A percentile compares a stretch with the other conserved stretches of the same genome.
Evolutionary conservation across 176 grass and related monocot genomes (phyloP).

Genomic region (Oryza nivara): DNA sequence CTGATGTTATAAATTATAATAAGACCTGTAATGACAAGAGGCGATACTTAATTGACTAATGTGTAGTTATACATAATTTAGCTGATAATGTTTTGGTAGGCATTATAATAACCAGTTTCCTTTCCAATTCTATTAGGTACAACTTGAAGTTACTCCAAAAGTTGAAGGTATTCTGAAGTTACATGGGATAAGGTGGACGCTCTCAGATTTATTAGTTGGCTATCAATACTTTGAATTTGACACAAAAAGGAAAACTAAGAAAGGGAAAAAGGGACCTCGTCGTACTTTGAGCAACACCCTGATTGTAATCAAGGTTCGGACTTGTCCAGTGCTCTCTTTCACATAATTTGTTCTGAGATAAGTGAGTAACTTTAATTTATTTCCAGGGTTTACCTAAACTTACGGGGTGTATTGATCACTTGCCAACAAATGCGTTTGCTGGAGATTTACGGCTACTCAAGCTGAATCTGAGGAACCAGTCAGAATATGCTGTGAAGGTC

Average conservation of each 20-base stretch:
- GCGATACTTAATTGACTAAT: constrained; percentile 20
- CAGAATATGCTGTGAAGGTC: constrained; percentile 90
- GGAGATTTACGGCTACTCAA: constrained; percentile 80
- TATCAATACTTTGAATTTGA: constrained; percentile 84
- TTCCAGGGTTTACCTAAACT: constrained; percentile 89
- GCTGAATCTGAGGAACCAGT: constrained; percentile 76
- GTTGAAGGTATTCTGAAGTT: constrained; percentile 90
- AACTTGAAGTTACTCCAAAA: constrained; percentile 95
- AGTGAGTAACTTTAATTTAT: constrained; percentile 35
- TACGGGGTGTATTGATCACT: constrained; percentile 66
- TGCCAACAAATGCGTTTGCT: constrained; percentile 69
- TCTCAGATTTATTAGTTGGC: constrained; percentile 89
- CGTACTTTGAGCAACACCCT: constrained; percentile 57
- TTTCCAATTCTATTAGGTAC: constrained; percentile 59
- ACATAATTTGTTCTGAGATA: constrained; percentile 30
- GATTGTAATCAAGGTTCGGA: constrained; percentile 88
- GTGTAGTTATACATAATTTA: constrained; percentile 12
- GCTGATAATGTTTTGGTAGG: constrained; percentile 6
- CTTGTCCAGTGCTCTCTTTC: constrained; percentile 24
- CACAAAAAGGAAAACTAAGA: constrained; percentile 71
- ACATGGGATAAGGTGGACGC: constrained; percentile 84
- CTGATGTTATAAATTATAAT: constrained; percentile 35
- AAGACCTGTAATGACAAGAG: not conserved
- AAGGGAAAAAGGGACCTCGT: constrained; percentile 61
- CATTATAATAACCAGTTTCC: constrained; percentile 10